Base-by-base conservation (phyloP, 148 eudicot species). In the Chenopodium quinoa region DNA sequence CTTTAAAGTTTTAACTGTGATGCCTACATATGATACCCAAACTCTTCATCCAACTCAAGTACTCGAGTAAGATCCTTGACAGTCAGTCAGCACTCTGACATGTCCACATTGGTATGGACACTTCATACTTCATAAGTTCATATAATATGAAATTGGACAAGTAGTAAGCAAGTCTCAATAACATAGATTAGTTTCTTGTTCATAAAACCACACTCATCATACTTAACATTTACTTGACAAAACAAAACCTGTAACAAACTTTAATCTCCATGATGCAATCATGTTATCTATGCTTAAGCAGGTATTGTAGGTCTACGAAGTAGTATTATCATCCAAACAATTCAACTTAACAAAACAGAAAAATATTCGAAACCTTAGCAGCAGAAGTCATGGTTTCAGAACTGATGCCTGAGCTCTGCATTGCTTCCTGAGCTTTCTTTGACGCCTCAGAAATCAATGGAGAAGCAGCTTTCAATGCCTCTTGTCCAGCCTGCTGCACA, bases 341-440 rank as follows among this genome's bases (percentile, higher is more conserved):
- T 58, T 8, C 16, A 3, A 20, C 1, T 27, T 7, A 78, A 46
- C 40, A 23, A 22, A n/a, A 71, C 46, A 50, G 22, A 75, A 64
- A 40, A 77, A 29, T 0, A n/a, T 2, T 66, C 6, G 60, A 70
- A 82, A 93, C 99, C 97, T 92, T 93, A 81, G 95, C 95, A 82
- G 97, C 98, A 83, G 89, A 79, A 10, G 89, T 19, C 71, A 95
- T 87, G 20, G 97, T 88, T 40, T 92, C 85, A 32, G 93, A 81
- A 75, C 93, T 90, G 23, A 96, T 82, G 20, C 99, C 99, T 7
- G 98, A 89, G 80, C 90, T 92, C 87, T 92, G 89, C 73, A 96
- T 90, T 13, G 93, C 95, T 75, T 92, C 95, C 84, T 92, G 97
- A 37, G 97, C 99, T 86, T 91, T 92, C 86, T 91, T 92, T 0